Evolutionary conservation across 1,284 basidiomycete genomes (phyloP).

Genomic region (Cutaneotrichosporon cutaneum): DNA sequence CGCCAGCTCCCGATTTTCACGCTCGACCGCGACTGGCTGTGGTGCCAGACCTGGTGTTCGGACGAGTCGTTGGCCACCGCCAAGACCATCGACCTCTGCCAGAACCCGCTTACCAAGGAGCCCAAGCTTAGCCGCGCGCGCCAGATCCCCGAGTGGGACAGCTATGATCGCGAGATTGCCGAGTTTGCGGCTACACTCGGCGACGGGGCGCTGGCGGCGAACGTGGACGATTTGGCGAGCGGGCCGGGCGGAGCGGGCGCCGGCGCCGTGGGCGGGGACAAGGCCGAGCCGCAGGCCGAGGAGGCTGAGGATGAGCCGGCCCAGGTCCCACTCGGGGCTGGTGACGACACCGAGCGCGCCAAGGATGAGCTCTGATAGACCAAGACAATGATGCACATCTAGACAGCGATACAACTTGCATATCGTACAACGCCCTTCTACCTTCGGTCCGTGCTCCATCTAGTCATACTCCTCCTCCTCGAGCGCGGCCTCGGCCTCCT

Average conservation of each 20-base stretch:
- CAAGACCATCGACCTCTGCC: slow-evolving; percentile 78
- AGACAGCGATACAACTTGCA: neutral
- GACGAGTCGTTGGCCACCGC: slow-evolving; percentile 55
- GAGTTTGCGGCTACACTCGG: slow-evolving; percentile 64
- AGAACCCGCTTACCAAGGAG: slow-evolving; percentile 94
- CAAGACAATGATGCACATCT: neutral
- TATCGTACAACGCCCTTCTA: neutral
- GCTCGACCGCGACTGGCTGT: slow-evolving; percentile 85
- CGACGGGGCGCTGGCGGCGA: slow-evolving; percentile 58
- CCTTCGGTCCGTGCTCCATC: too few relatives aligned
- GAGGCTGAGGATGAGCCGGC: slow-evolving; percentile 11
- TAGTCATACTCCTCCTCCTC: slow-evolving; percentile 29
- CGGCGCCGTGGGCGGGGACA: slow-evolving; percentile 7
- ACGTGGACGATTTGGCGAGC: slow-evolving; percentile 66
- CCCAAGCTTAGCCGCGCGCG: slow-evolving; percentile 89
- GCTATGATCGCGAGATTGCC: slow-evolving; percentile 66
- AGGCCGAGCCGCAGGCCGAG: neutral
- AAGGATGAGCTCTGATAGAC: slow-evolving; percentile 17
- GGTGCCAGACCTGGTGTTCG: slow-evolving; percentile 63
- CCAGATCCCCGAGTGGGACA: slow-evolving; percentile 96
- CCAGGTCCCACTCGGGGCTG: too few relatives aligned
- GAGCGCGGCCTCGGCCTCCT: slow-evolving; percentile 49
- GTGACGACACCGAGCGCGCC: neutral
- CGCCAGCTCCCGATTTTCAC: slow-evolving; percentile 83
- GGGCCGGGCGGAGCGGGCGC: slow-evolving; percentile 8